Percentiles rank a stretch among this genome's conserved stretches.
Conservation (phyloP, 1,284 basidiomycete genomes). For the Trametes sp. region DNA sequence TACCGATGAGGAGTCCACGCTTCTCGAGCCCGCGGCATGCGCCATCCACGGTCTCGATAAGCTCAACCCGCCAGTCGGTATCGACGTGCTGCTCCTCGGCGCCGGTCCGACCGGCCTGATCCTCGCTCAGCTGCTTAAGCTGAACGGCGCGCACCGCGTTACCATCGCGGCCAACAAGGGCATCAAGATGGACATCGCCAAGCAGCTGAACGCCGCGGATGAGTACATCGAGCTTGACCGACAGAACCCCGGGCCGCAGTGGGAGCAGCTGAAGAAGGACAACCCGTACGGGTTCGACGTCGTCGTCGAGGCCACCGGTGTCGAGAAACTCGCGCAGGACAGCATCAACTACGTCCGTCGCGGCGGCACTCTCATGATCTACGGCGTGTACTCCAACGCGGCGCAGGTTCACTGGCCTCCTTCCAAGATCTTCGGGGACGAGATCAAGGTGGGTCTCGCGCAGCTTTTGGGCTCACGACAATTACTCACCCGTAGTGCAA, state of each 20-base stretch:
- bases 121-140: slow-evolving; percentile 66
- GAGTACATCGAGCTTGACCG: slow-evolving; percentile 67
- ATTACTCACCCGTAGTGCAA: background rate
- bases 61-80: slow-evolving; percentile 60
- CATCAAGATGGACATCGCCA: slow-evolving; percentile 66
- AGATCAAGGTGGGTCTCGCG: slow-evolving; percentile 53
- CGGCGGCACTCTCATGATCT: slow-evolving; percentile 58
- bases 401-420: slow-evolving; percentile 65
- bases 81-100: slow-evolving; percentile 60
- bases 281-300: slow-evolving; percentile 71
- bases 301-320: slow-evolving; percentile 69
- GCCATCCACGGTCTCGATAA: slow-evolving; percentile 71
- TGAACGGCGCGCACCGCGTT: slow-evolving; percentile 59
- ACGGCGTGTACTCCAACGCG: slow-evolving; percentile 66
- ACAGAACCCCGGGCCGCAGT: slow-evolving; percentile 56
- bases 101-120: slow-evolving; percentile 64
- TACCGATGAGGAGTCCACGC: slow-evolving; percentile 64
- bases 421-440: slow-evolving; percentile 66
- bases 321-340: slow-evolving; percentile 62
- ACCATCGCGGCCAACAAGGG: slow-evolving; percentile 62
- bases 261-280: slow-evolving; percentile 63
- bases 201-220: slow-evolving; percentile 58
- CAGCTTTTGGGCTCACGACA: too few species aligned
- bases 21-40: slow-evolving; percentile 69
- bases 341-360: slow-evolving; percentile 67